Evolutionary conservation across 805 yeast genomes (phyloP), one percentile per base, ranked within the genome.

Genomic region (Kuraishia cidri): DNA sequence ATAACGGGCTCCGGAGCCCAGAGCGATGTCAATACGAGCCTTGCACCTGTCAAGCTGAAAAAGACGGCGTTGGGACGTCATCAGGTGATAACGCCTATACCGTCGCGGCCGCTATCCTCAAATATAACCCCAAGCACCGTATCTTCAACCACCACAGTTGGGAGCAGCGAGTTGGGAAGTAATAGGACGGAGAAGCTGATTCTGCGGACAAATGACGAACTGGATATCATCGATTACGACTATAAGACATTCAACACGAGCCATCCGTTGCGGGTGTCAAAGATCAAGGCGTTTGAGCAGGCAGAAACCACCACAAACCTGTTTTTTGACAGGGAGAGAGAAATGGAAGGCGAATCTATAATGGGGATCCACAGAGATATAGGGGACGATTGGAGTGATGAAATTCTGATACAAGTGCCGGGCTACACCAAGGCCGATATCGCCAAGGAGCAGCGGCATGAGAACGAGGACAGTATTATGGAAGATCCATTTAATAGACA

Each of bases 271-370:
- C 33, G 63, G 32, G 24, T 48, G 10, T 50, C 59, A 14, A 58
- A 57, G 37, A 43, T 58, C 3, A 44, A 50, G 29, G 62, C 62
- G 4, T 47, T 58, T 37, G 63, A 58, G 35, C 60, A 57, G 32
- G 53, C 58, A 5, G 64, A 58, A 32, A 37, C 49, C 36, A 54
- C 62, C 4, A 36, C 58, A 6, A 48, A 43, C 28, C 32, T 48
- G 29, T 51, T 42, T 33, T 58, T 55, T 36, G 43, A 50, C 7
- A 41, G 37, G n/a, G 48, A 44, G 30, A 43, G 47, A 6, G 50
- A 45, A 4, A 18, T 28, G 9, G 24, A 12, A 22, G 29, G 16
- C 27, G 9, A 20, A 7, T 20, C 10, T 20, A 19, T 20, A 16
- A 11, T 5, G 11, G n/a, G 24, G 21, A 20, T 12, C 19, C n/a